Conservation (phyloP, 306 rosid genomes). For the Cicer yamashitae region DNA sequence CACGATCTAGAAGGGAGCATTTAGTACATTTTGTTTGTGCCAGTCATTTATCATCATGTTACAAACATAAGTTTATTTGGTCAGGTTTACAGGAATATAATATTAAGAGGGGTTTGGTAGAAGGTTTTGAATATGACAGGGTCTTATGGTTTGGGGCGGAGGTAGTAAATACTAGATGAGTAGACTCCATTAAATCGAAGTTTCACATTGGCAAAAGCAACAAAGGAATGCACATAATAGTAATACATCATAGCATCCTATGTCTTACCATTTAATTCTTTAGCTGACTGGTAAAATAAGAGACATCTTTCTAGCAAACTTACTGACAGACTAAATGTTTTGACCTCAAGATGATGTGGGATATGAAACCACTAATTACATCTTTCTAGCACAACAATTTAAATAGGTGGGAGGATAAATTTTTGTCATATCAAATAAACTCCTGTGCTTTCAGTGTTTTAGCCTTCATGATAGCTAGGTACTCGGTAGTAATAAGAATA, state of each 20-base stretch:
- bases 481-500: too few relatives aligned
- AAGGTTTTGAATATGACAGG: slow-evolving; percentile 2
- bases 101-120: neutral
- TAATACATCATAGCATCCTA: neutral
- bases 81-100: slow-evolving; percentile 18
- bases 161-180: neutral
- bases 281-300: neutral
- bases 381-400: neutral
- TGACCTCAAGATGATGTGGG: neutral
- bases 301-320: neutral
- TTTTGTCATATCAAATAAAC: too few relatives aligned
- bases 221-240: slow-evolving; percentile 3
- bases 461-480: too few relatives aligned
- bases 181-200: neutral
- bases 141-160: neutral
- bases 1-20: neutral
- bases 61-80: neutral
- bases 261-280: neutral
- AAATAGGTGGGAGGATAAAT: too few relatives aligned
- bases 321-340: neutral
- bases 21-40: slow-evolving; percentile 7
- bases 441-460: too few relatives aligned
- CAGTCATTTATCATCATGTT: neutral
- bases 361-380: slow-evolving; percentile 5
- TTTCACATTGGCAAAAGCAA: slow-evolving; percentile 10